A percentile compares a stretch with the other conserved stretches of the same genome.
phyloP scores from a whole-genome alignment of 371 early-diverging fungal genomes.

The Coemansia sp. region DNA sequence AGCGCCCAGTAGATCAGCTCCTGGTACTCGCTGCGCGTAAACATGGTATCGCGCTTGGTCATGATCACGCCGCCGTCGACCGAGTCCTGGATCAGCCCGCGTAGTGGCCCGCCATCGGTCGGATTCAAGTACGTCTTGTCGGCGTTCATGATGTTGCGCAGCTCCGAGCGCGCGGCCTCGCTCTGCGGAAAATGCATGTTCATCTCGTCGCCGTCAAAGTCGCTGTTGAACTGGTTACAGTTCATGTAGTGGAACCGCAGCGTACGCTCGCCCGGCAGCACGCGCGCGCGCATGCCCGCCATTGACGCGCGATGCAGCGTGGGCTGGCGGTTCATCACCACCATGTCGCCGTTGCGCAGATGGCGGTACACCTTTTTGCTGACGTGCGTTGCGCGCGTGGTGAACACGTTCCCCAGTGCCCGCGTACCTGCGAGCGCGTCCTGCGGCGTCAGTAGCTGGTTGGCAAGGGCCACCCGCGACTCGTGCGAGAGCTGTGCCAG shows the following conservation, averaged over 20 bases:
- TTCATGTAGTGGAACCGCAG: constrained; percentile 99
- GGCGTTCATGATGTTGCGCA: constrained; percentile 91
- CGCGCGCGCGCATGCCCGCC: constrained; percentile 98
- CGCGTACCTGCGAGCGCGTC: constrained; percentile 48
- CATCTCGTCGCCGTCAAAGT: constrained; percentile 99
- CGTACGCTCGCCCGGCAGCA: constrained; percentile 98
- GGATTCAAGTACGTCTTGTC: constrained; percentile 98
- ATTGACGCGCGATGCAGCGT: constrained; percentile 99
- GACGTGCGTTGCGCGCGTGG: constrained; percentile 60
- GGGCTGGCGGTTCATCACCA: constrained; percentile 99
- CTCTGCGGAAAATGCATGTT: constrained; percentile 99
- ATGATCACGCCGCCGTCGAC: constrained; percentile 97
- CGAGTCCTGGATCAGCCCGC: constrained; percentile 99
- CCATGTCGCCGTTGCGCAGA: constrained; percentile 95
- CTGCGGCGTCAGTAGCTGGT: constrained; percentile 90
- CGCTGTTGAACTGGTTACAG: constrained; percentile 98
- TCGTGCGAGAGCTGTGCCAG: constrained; percentile 79
- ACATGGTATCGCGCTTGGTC: constrained; percentile 89
- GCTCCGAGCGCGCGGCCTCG: constrained; percentile 96
- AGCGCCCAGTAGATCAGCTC: constrained; percentile 89
- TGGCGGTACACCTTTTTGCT: constrained; percentile 98
- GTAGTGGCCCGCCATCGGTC: constrained; percentile 97
- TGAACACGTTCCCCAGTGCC: constrained; percentile 46
- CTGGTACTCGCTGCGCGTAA: constrained; percentile 89
- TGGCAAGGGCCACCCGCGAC: constrained; percentile 94